Base-by-base conservation (phyloP, 352 stramenopile species). In the Phytophthora boehmeriae region DNA sequence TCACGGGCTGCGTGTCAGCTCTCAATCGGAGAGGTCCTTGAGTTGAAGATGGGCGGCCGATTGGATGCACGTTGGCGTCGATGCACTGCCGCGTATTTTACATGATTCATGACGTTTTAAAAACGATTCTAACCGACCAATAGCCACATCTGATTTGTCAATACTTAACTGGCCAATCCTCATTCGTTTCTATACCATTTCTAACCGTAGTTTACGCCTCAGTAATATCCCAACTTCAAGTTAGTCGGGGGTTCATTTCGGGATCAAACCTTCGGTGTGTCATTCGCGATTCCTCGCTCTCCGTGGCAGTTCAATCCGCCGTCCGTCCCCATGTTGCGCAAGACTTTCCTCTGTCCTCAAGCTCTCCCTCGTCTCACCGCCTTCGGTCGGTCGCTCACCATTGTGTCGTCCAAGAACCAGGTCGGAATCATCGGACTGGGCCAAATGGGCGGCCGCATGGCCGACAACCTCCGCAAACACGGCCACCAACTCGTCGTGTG, bases 361-460 rank as follows among this genome's bases (percentile, higher is more conserved):
- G 17, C 36, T 28, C 39, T 66, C 25, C 3, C 25, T 30, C 25
- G 25, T 30, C 25, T 30, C 25, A 30, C 25, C 25, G 6, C 25
- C 25, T 30, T 30, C 25, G 25, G 25, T 30, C 3, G 25, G 6
- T 30, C 25, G 25, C 6, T 30, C 3, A 30, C 25, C 6, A 30
- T 6, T 6, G 25, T 51, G 4, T 54, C 53, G 1, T 56, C 76
- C 39, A 83, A 80, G 65, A 54, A 75, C 36, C 66, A 63, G 13
- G 71, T 98, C 17, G 94, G 92, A 22, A 80, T 98, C 67, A 89
- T 98, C 44, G 94, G 96, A 34, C 66, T 98, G 35, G 96, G 96
- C 17, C 95, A 97, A 74, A 98, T 98, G 93, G 95, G 95, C 23
- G 74, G 81, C 54, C 92, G 91, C 63, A 98, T 98, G 96, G 88